Base-by-base conservation (phyloP, 495 filamentous ascomycete species). In the Xylaria acuta region DNA sequence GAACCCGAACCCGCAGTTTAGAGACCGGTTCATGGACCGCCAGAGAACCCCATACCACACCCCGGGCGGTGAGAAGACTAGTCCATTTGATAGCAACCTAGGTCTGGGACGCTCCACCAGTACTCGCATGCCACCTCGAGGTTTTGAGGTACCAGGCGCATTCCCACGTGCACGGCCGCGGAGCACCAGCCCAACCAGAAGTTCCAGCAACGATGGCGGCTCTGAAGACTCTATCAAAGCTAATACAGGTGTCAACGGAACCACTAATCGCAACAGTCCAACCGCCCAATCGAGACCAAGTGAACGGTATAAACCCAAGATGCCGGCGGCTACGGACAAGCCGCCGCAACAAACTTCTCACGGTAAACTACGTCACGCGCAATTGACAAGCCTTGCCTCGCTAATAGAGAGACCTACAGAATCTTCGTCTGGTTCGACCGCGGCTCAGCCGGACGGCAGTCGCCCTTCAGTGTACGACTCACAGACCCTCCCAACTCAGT, bases 11-110 rank as follows among this genome's bases (percentile, higher is more conserved):
- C 81, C 79, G 45, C 80, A 85, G 63, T 85, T 84, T 56, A 77
- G 77, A 58, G 82, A 85, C n/a, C 74, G 77, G 12, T 79, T 80
- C 56, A 71, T 79, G 74, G 86, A 88, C 25, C 86, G 92, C 12
- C 80, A 86, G 32, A 90, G 92, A 68, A 92, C 90, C 9, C 89
- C 90, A 0, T 96, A 97, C 76, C 86, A 89, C 45, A 88, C 86
- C 3, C 80, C 87, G 38, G 88, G 89, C 64, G 92, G 92, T 20
- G 94, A 96, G 76, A 92, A 87, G 83, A 91, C 89, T 0, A 85
- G 86, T n/a, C n/a, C n/a, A 0, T 86, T 86, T 54, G 86, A 86
- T 56, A 80, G 77, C 14, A 76, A 73, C 66, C 53, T 54, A 32
- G 67, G 69, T 27, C 45, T 76, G n/a, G 74, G 73, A 30, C 74